Evolutionary conservation across 257 asterid genomes (phyloP).

Genomic region (Petunia secreta): DNA sequence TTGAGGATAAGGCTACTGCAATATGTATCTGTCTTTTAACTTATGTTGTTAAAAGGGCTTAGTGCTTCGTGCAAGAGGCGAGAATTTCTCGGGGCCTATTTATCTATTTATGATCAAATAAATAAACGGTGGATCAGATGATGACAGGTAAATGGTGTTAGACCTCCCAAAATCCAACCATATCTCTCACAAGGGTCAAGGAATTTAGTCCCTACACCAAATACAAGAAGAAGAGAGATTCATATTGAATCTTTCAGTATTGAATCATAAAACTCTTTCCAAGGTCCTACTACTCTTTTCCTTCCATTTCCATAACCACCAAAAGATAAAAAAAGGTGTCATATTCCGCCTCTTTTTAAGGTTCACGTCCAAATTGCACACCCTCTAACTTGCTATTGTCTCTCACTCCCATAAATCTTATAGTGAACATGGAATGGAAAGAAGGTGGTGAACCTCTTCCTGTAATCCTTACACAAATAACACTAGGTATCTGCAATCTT

Average conservation of each 20-base stretch:
- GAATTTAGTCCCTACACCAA: not conserved
- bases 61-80: not conserved
- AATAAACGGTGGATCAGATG: not conserved
- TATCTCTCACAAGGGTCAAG: not conserved
- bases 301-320: not conserved
- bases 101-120: not conserved
- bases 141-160: not conserved
- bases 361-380: slow-evolving; percentile 3
- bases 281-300: not conserved
- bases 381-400: not conserved
- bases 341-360: not conserved
- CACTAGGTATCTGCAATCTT: not conserved
- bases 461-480: not conserved
- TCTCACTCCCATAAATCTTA: not conserved
- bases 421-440: not conserved
- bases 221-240: not conserved
- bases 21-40: not conserved
- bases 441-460: not conserved
- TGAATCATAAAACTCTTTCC: not conserved
- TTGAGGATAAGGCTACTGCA: not conserved
- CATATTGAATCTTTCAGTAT: not conserved
- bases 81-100: not conserved
- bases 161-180: not conserved
- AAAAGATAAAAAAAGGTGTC: not conserved
- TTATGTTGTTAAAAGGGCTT: not conserved